Base-by-base conservation (phyloP, 2,329 filamentous ascomycete species). In the Chalara sp. region DNA sequence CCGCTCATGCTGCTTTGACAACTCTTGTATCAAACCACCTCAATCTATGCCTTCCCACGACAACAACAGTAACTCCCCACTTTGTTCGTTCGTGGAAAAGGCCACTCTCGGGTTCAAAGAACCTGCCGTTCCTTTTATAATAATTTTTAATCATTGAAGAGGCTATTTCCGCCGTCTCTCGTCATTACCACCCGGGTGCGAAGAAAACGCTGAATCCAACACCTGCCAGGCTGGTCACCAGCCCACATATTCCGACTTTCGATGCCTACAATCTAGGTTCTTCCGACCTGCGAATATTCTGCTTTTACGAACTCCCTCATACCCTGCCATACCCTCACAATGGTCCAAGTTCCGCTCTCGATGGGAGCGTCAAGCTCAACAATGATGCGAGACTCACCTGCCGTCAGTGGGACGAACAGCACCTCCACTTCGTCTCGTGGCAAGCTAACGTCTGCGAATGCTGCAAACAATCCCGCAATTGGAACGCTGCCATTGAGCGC, bases 401-500 rank as follows among this genome's bases (percentile, higher is more conserved):
- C 63, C 21, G 12, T 8, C 7, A 60, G 56, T 51, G 58, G 53
- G 13, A 58, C 55, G 11, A 56, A 56, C 46, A 59, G 55, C 48
- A 58, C 52, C 47, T 52, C 57, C 29, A 50, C 57, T 32, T 56
- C 61, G 5, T 51, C 47, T 55, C 58, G 60, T 57, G 59, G 54
- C 10, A 67, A 66, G 47, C 48, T 55, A 12, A 50, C 47, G n/a
- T 49, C 51, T 6, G 62, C 56, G 55, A 58, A 59, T 32, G 65
- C 61, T 57, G 51, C 61, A 40, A 62, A 55, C 33, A 64, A 66
- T 59, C 64, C 65, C 2, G 62, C 61, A 6, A 51, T 59, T 6
- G 60, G 62, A 32, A 55, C 63, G 13, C 56, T 63, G 6, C 65
- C 62, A 43, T 54, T 67, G 46, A 67, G 65, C 53, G 64, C 64